Conservation (phyloP, 1,139 yeast species). For the Zygosaccharomyces sapae region DNA sequence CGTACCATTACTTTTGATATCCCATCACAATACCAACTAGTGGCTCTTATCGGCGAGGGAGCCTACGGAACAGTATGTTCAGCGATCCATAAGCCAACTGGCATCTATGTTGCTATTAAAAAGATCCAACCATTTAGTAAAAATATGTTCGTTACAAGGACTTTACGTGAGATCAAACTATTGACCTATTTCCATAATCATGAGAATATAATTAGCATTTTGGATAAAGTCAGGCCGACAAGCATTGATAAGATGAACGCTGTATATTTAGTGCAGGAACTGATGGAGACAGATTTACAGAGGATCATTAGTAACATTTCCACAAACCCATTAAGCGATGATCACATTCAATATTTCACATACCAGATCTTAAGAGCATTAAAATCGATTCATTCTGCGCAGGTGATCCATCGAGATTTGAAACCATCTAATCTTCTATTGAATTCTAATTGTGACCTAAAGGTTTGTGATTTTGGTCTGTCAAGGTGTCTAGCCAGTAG, state of each 20-base stretch:
- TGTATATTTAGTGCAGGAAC: constrained; percentile 65
- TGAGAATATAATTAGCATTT: constrained; percentile 86
- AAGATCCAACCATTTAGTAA: constrained; percentile 88
- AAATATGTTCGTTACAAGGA: constrained; percentile 80
- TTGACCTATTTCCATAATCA: constrained; percentile 85
- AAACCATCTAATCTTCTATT: constrained; percentile 83
- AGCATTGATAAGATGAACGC: constrained; percentile 64
- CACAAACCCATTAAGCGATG: constrained; percentile 46
- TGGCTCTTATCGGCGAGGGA: constrained; percentile 89
- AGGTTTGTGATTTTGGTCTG: constrained; percentile 89
- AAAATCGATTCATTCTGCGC: constrained; percentile 60
- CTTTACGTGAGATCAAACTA: constrained; percentile 81
- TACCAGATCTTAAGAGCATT: constrained; percentile 63
- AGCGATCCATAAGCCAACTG: constrained; percentile 73
- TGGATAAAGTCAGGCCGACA: constrained; percentile 80
- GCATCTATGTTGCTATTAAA: constrained; percentile 82
- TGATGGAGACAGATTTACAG: constrained; percentile 67
- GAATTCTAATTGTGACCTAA: constrained; percentile 87
- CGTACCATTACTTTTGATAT: constrained; percentile 76
- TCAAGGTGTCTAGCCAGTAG: constrained; percentile 79
- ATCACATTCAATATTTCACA: constrained; percentile 63
- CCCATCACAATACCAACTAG: constrained; percentile 78
- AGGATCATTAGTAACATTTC: constrained; percentile 44
- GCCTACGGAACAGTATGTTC: constrained; percentile 96
- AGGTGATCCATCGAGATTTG: constrained; percentile 80